Conservation (phyloP, 2,329 filamentous ascomycete genomes). For the Lasiodiplodia sp. region DNA sequence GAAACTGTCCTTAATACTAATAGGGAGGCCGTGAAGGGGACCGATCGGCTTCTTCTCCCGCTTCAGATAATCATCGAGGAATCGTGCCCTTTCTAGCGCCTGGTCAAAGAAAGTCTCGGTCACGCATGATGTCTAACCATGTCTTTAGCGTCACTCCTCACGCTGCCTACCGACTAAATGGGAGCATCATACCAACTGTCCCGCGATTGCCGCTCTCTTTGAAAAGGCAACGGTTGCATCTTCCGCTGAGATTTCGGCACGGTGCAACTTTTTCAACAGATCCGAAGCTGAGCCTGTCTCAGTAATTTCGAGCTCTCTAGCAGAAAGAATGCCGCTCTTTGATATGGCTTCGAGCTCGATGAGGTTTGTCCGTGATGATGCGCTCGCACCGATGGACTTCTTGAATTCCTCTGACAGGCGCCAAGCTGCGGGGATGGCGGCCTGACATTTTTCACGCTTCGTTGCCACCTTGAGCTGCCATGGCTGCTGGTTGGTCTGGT, state of each 20-base stretch:
- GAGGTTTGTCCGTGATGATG: not conserved
- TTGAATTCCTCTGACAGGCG: slow-evolving; percentile 38
- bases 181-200: slow-evolving; percentile 54
- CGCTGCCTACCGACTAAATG: not conserved
- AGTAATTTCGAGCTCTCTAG: slow-evolving; percentile 44
- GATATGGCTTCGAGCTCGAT: not conserved
- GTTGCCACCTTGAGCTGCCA: slow-evolving; percentile 11
- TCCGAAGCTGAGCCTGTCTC: slow-evolving; percentile 45
- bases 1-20: slow-evolving; percentile 59
- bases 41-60: slow-evolving; percentile 49
- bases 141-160: not conserved
- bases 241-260: slow-evolving; percentile 37
- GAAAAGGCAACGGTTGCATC: slow-evolving; percentile 63
- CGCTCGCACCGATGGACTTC: slow-evolving; percentile 1
- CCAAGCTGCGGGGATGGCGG: slow-evolving; percentile 36
- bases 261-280: slow-evolving; percentile 39
- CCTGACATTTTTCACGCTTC: slow-evolving; percentile 6
- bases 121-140: slow-evolving; percentile 44
- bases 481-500: slow-evolving; percentile 1
- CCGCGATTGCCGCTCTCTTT: slow-evolving; percentile 61
- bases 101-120: slow-evolving; percentile 50
- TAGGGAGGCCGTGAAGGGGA: slow-evolving; percentile 59
- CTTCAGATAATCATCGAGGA: slow-evolving; percentile 42
- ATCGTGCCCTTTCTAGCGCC: slow-evolving; percentile 42
- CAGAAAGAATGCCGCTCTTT: slow-evolving; percentile 40